Base-by-base conservation (phyloP, 192 early-diverging fungal genomes). In the Dispira parvispora region DNA sequence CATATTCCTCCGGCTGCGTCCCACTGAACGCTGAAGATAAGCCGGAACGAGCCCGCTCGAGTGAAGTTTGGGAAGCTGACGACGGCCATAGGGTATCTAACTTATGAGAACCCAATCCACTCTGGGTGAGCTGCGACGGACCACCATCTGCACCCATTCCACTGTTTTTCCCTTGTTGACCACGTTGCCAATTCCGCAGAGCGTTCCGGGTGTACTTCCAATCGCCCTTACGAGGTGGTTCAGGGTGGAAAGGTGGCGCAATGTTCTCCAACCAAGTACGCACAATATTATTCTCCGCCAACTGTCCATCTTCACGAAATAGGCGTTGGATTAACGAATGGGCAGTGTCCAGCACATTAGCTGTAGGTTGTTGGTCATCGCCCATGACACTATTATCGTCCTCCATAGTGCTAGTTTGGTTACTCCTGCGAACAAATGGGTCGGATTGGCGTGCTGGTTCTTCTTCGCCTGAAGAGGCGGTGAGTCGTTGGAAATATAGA, bases 171-270 rank as follows among this genome's bases (percentile, higher is more conserved):
- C 45, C 5, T 43, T 16, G n/a, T 25, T 45, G 16, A 18, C 38
- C 57, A 18, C 43, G 47, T 14, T 50, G 23, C 58, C 64, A 62
- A 3, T 69, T 62, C 26, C 61, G 62, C 43, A 73, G 68, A 57
- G 61, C 67, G n/a, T 66, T 66, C 26, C 69, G 66, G 16, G 77
- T 78, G 62, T 78, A 75, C 53, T 73, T 71, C 64, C 72, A 47
- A 28, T 78, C 75, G 2, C 77, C 77, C 44, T 73, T 73, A 60
- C 77, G 73, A 10, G 74, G 70, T 62, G 75, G 74, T 0, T 73
- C 74, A 0, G 77, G 67, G 43, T 75, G 64, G 49, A 75, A 75
- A 23, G 52, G 50, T 11, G 64, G 68, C 6, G 74, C 74, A 0
- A 64, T 75, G 11, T 73, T 72, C 64, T 78, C 72, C 16, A 78